phyloP scores from a whole-genome alignment of 176 grass and related monocot genomes.

The Dendrocalamus sinicus region DNA sequence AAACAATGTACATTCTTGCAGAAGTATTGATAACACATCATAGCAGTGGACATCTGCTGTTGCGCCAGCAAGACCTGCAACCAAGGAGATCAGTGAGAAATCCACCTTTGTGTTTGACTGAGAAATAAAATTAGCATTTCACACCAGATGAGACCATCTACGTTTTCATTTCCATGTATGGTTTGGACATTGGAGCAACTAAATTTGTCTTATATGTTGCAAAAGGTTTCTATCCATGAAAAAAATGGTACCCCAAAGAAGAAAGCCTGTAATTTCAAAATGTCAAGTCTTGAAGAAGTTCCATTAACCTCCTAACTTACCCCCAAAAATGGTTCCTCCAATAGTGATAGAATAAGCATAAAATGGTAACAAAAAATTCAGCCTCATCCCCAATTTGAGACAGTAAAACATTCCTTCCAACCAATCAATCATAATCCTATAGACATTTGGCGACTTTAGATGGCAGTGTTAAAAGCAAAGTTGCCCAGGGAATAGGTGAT shows the following conservation, averaged over 20 bases:
- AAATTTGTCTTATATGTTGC: not conserved
- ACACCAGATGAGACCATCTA: not conserved
- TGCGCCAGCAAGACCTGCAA: conserved; percentile 93
- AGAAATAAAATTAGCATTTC: conserved; percentile 12
- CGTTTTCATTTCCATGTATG: conserved; percentile 23
- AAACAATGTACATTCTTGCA: too few species aligned
- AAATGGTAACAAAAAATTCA: not conserved
- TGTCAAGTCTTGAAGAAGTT: conserved; percentile 13
- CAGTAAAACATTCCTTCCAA: not conserved
- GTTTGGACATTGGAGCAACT: not conserved
- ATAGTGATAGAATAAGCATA: not conserved
- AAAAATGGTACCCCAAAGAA: conserved; percentile 9
- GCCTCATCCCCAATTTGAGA: not conserved
- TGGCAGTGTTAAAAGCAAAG: conserved; percentile 20
- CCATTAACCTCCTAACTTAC: conserved; percentile 4
- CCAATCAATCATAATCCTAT: not conserved
- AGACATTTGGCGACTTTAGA: not conserved
- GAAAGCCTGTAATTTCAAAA: not conserved
- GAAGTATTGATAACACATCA: conserved; percentile 65
- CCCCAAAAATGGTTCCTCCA: not conserved
- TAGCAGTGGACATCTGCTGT: conserved; percentile 99
- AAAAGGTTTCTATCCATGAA: conserved; percentile 16
- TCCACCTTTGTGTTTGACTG: conserved; percentile 12
- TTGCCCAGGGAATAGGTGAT: not conserved
- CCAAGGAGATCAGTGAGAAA: conserved; percentile 31